Percentiles rank a stretch among this genome's conserved stretches.
Conservation (phyloP, 2,329 filamentous ascomycete species). For the Paecilomyces dactylethromorphus region DNA sequence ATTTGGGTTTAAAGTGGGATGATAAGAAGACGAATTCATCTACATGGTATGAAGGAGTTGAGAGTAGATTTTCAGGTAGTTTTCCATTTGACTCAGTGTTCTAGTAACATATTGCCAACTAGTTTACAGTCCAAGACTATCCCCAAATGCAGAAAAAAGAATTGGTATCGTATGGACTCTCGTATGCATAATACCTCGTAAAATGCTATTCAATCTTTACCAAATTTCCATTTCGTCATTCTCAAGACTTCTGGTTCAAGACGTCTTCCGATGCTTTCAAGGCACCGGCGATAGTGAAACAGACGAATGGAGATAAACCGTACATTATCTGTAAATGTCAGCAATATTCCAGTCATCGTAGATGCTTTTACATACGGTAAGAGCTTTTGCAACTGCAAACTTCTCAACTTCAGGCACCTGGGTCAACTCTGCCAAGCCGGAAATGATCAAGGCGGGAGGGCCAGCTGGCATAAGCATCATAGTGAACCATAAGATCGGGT, state of each 20-base stretch:
- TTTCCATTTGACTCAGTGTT: too few species aligned
- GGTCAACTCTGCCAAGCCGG: slow-evolving; percentile 45
- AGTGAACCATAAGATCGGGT: slow-evolving; percentile 61
- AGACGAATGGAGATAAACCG: slow-evolving; percentile 22
- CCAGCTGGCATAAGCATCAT: slow-evolving; percentile 56
- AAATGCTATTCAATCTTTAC: too few species aligned
- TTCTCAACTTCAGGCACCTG: slow-evolving; percentile 40
- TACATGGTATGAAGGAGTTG: too few species aligned
- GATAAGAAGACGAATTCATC: too few species aligned
- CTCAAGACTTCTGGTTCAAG: slow-evolving; percentile 1
- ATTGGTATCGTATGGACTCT: too few species aligned
- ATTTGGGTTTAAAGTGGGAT: too few species aligned
- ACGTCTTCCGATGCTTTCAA: slow-evolving; percentile 23
- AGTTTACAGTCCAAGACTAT: too few species aligned
- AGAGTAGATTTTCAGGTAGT: too few species aligned
- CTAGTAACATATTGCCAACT: too few species aligned
- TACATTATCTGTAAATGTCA: slow-evolving; percentile 21
- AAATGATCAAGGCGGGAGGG: slow-evolving; percentile 49
- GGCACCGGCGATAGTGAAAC: slow-evolving; percentile 24
- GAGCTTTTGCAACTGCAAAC: slow-evolving; percentile 48
- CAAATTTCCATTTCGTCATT: background rate
- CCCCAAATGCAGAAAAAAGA: too few species aligned
- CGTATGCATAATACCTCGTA: too few species aligned
- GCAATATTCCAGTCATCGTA: background rate
- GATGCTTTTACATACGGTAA: slow-evolving; percentile 34